Evolutionary conservation across 139 green algal species (phyloP).

Genomic region (Tetradesmus lagerheimii): DNA sequence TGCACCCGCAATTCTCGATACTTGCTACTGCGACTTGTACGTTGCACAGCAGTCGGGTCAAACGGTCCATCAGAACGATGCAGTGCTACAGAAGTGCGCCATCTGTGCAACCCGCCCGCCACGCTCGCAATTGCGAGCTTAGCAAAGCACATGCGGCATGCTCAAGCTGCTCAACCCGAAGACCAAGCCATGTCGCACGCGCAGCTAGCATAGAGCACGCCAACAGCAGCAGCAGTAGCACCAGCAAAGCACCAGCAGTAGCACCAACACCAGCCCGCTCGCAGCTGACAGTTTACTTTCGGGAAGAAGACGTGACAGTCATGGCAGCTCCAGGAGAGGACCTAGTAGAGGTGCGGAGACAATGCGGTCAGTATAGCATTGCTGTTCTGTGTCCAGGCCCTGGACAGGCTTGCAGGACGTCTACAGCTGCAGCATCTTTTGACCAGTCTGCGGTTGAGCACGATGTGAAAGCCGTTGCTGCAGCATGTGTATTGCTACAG

Average conservation of each 20-base stretch:
- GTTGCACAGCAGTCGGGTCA: too few relatives aligned
- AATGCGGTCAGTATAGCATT: neutral
- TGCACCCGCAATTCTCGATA: too few relatives aligned
- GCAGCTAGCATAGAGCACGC: neutral
- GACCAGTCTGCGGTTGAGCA: too few relatives aligned
- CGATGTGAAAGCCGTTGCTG: too few relatives aligned
- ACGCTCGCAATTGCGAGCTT: neutral
- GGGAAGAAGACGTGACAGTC: constrained; percentile 7
- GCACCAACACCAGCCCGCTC: neutral
- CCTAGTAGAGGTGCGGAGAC: neutral
- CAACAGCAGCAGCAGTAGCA: neutral
- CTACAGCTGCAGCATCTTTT: neutral
- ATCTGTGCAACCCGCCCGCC: neutral
- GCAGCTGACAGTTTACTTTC: constrained; percentile 24
- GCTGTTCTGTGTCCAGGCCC: neutral
- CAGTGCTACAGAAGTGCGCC: neutral
- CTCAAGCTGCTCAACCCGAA: neutral
- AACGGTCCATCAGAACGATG: too few relatives aligned
- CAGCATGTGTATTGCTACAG: too few relatives aligned
- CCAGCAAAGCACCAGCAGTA: neutral
- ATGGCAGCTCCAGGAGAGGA: constrained; percentile 26
- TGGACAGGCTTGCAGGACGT: neutral
- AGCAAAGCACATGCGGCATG: neutral
- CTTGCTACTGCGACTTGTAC: too few relatives aligned
- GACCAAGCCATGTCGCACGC: neutral